Conservation (phyloP, 2,329 filamentous ascomycete genomes). For the Nannizzia gypsea region DNA sequence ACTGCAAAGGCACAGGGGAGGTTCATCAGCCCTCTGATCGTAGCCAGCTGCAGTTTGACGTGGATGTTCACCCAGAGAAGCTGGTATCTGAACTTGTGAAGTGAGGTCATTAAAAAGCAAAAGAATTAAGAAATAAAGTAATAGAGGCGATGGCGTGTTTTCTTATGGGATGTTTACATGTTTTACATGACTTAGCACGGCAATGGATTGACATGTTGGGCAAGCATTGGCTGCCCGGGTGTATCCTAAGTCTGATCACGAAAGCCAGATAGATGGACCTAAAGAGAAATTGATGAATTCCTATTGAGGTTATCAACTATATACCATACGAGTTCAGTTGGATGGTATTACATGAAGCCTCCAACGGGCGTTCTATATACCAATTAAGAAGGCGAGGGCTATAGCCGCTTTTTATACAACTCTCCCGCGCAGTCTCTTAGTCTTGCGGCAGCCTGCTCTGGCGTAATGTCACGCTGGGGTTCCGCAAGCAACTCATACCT, state of each 20-base stretch:
- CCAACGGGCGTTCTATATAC: neutral
- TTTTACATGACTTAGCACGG: neutral
- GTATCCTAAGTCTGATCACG: neutral
- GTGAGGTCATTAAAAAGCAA: neutral
- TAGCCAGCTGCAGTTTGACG: conserved; percentile 43
- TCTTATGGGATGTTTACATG: too few species aligned
- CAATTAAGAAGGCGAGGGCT: too few species aligned
- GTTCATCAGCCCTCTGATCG: conserved; percentile 47
- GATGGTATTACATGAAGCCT: neutral
- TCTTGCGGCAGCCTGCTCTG: conserved; percentile 78
- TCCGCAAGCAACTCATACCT: conserved; percentile 89
- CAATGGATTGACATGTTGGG: neutral
- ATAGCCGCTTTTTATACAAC: conserved; percentile 62
- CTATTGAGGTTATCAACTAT: neutral
- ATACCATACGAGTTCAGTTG: neutral
- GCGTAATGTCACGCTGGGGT: conserved; percentile 95
- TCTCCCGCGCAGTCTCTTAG: conserved; percentile 66
- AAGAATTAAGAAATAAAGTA: too few species aligned
- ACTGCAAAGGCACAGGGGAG: conserved; percentile 55
- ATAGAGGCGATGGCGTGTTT: too few species aligned
- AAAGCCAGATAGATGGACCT: neutral
- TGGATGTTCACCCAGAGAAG: conserved; percentile 53
- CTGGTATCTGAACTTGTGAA: conserved; percentile 21
- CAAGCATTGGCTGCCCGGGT: neutral
- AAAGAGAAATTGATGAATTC: neutral